These are phyloP conservation scores for Saturnispora silvae DNA, from an alignment of 805 yeast genomes.

Conservation along the genomic window DNA sequence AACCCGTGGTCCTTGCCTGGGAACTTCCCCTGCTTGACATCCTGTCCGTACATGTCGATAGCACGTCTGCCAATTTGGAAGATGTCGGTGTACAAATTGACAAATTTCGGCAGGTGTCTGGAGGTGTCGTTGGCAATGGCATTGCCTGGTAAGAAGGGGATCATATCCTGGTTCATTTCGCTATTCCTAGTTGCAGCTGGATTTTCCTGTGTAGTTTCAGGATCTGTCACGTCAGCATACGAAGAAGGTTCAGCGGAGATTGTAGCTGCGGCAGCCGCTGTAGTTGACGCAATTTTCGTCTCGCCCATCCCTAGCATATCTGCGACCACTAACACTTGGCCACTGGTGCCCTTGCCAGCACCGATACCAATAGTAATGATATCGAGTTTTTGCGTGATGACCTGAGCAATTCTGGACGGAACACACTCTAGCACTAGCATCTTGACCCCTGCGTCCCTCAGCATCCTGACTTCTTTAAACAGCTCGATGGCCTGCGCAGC, in stretches of 20 bases:
- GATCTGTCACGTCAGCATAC: no score
- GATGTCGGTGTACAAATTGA: constrained; percentile 53
- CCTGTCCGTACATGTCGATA: constrained; percentile 42
- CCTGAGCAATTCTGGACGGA: constrained; percentile 60
- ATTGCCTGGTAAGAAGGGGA: constrained; percentile 2
- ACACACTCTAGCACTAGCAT: constrained; percentile 74
- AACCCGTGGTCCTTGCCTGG: constrained; percentile 63
- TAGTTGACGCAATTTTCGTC: constrained; percentile 9
- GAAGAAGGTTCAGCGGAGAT: constrained; percentile 19
- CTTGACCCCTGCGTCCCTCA: constrained; percentile 72
- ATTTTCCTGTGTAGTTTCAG: no score
- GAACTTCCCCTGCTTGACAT: constrained; percentile 44
- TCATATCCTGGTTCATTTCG: no score
- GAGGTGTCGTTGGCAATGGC: background rate
- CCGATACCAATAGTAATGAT: constrained; percentile 95
- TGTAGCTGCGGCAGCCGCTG: constrained; percentile 26
- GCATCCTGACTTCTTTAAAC: constrained; percentile 52
- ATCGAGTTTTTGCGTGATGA: constrained; percentile 45
- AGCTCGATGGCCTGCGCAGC: constrained; percentile 46
- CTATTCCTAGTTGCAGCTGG: no score
- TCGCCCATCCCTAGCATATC: constrained; percentile 74
- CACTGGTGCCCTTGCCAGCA: constrained; percentile 75
- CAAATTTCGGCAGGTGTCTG: constrained; percentile 41
- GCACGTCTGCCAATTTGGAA: constrained; percentile 40
- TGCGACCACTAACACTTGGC: constrained; percentile 82